Evolutionary conservation across 1,139 yeast species (phyloP), one percentile per base, ranked within the genome.

Genomic region (Geotrichum klebahnii): DNA sequence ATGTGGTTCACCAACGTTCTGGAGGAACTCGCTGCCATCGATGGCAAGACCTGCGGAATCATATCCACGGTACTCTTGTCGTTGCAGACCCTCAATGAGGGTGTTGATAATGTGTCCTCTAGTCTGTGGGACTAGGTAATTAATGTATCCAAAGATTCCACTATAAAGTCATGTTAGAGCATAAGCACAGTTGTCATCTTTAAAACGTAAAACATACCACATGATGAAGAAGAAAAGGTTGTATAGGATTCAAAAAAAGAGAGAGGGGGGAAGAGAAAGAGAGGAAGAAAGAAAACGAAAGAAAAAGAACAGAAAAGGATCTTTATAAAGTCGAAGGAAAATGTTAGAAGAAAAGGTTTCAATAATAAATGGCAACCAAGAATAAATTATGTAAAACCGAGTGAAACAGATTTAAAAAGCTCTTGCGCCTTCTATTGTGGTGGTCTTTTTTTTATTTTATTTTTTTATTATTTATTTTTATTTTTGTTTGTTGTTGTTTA

Each of bases 101-200:
- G 87, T 87, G 67, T 85, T 89, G 57, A 92, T 75, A 68, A 94
- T 89, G 64, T 90, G 96, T 44, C 96, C 97, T 71, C 97, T 79
- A 49, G 90, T 76, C 68, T 82, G 87, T 61, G 90, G 96, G 57
- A 88, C 96, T 66, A 92, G 79, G 71, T 87, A 94, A 77, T 94
- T 94, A 63, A 94, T 89, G 74, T 94, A 94, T 59, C 98, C 99
- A 71, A 94, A 94, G 69, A 94, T 94, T 68, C 99, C 99, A 80
- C 99, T 48, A 23, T 24, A 32, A 26, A 17, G 16, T 20, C 14
- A 31, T 26, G 24, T 24, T 23, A 19, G 8, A 17, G 12, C 23
- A 5, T 5, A 19, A 16, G 12, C 23, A 5, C 31, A 36, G 23
- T 9, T 22, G 44, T 16, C 29, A 10, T 10, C 29, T 22, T 38